Evolutionary conservation across 768 basidiomycete species (phyloP).

Genomic region (Multifurca ochricompacta): DNA sequence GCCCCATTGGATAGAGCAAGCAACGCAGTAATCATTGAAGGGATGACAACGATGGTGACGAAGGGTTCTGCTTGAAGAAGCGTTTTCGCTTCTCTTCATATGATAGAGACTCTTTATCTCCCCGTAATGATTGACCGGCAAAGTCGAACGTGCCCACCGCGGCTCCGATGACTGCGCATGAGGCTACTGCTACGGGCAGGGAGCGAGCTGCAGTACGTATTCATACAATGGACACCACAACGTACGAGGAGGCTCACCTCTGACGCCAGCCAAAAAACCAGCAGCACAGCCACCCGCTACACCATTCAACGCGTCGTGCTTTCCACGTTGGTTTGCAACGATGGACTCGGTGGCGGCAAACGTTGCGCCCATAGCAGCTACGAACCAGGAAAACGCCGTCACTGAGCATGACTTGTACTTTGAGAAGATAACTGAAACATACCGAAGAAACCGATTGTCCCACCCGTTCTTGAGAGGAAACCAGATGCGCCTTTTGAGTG

Average conservation of each 20-base stretch:
- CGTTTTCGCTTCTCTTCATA: constrained; percentile 64
- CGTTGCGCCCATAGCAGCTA: constrained; percentile 84
- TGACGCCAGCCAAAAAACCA: constrained; percentile 82
- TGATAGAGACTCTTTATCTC: constrained; percentile 35
- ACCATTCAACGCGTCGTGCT: constrained; percentile 74
- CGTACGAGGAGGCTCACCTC: constrained; percentile 42
- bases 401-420: background rate
- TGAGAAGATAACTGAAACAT: constrained; percentile 24
- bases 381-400: background rate
- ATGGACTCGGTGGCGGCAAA: constrained; percentile 77
- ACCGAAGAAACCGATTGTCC: constrained; percentile 92
- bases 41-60: constrained; percentile 37
- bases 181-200: constrained; percentile 70
- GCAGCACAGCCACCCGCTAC: constrained; percentile 87
- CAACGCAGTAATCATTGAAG: constrained; percentile 3
- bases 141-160: constrained; percentile 78
- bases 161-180: constrained; percentile 71
- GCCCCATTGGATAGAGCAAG: background rate
- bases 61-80: constrained; percentile 73
- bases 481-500: constrained; percentile 80
- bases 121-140: constrained; percentile 51
- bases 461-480: constrained; percentile 78
- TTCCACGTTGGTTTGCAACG: constrained; percentile 74
- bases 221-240: background rate
- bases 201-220: constrained; percentile 56